Evolutionary conservation across 768 basidiomycete genomes (phyloP), one percentile per base, ranked within the genome.

Genomic region (Amanita polypyramis): DNA sequence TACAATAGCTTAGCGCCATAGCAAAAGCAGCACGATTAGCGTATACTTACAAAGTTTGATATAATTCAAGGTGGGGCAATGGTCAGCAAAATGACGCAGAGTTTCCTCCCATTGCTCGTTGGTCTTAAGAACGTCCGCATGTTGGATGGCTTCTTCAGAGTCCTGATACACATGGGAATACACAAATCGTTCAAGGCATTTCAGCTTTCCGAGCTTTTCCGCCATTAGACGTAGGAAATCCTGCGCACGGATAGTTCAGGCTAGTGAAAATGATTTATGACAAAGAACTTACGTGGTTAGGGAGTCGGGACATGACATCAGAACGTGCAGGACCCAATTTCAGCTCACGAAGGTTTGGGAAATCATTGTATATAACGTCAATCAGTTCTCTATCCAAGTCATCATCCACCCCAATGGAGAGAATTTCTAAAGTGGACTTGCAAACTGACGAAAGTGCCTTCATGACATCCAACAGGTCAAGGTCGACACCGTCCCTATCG

Each of bases 361-460:
- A 47, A 30, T 29, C 27, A 21, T 5, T 9, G 7, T 8, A 37
- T 6, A 47, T 27, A 2, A 39, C 4, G 4, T 30, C 37, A 14
- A 47, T 20, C 15, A 47, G 36, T 5, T 47, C 46, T 30, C 17
- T n/a, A 39, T 47, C 46, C n/a, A 39, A 12, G 9, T 39, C 17
- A n/a, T 38, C 46, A 10, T 47, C 46, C 2, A 30, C 14, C 1
- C 5, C 25, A 11, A 47, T 21, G 14, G 7, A 12, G 6, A 47
- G 7, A n/a, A 29, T 27, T 39, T 47, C 36, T 36, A 47, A 39
- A 20, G 46, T 38, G 12, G 21, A 11, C 12, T 27, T 32, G 46
- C 46, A 47, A 25, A 47, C 46, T n/a, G 46, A 37, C 6, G 36
- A 25, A 30, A 47, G 46, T 6, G 46, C 46, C 11, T 40, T 39